phyloP scores from a whole-genome alignment of 208 protist genomes.

The Acanthamoeba polyphaga region DNA sequence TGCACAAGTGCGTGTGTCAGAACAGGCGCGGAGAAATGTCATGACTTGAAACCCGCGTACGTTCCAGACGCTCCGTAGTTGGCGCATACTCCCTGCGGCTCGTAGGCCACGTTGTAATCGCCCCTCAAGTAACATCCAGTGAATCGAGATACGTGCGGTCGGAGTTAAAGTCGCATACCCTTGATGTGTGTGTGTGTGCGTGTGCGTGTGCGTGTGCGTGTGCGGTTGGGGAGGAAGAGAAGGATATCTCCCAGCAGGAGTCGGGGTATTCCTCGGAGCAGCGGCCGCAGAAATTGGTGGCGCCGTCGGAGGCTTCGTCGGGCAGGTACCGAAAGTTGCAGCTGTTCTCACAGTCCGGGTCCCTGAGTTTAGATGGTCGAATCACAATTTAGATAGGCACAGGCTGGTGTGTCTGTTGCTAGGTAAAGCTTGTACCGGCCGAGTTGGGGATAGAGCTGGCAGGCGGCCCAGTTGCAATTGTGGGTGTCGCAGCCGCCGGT shows the following conservation, averaged over 20 bases:
- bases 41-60: too few relatives aligned
- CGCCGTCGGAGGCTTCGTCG: background rate
- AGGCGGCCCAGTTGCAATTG: conserved; percentile 17
- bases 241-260: conserved; percentile 38
- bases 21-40: too few relatives aligned
- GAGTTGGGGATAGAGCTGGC: background rate
- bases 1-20: too few relatives aligned
- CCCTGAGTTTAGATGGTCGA: background rate
- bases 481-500: background rate
- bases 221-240: background rate
- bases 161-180: background rate
- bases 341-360: background rate
- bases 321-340: background rate
- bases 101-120: background rate
- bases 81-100: background rate
- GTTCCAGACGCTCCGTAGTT: background rate
- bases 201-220: background rate
- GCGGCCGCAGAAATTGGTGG: background rate
- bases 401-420: background rate
- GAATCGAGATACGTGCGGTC: background rate
- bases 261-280: background rate
- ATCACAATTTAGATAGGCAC: too few relatives aligned
- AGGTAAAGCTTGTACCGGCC: background rate
- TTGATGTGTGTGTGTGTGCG: background rate
- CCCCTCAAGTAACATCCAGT: background rate